Evolutionary conservation across 2,329 filamentous ascomycete genomes (phyloP).

Genomic region (Neonectria sp.): DNA sequence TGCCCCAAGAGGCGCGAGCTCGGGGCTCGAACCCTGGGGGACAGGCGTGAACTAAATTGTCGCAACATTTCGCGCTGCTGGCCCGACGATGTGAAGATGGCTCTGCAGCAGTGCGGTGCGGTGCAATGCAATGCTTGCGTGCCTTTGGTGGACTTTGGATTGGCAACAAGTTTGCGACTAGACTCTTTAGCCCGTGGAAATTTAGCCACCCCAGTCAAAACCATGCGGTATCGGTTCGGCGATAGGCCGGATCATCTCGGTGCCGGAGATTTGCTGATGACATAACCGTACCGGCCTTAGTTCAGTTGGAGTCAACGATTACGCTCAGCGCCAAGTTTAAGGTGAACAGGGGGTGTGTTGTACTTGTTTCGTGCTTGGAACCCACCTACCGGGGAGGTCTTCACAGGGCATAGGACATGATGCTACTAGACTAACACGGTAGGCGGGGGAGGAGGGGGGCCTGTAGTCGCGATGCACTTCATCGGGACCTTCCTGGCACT

Average conservation of each 20-base stretch:
- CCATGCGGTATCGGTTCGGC: constrained; percentile 42
- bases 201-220: constrained; percentile 36
- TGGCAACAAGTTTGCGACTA: constrained; percentile 43
- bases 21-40: constrained; percentile 45
- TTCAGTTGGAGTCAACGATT: background rate
- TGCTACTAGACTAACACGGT: no score
- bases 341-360: no score
- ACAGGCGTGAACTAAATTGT: constrained; percentile 53
- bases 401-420: no score
- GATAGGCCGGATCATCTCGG: constrained; percentile 50
- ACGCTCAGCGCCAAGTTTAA: no score
- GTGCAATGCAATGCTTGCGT: constrained; percentile 19
- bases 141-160: constrained; percentile 8
- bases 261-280: constrained; percentile 39
- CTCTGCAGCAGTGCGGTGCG: constrained; percentile 34
- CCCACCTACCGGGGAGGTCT: no score
- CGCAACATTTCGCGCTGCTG: constrained; percentile 53
- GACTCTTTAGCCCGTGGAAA: constrained; percentile 36
- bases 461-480: no score
- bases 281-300: constrained; percentile 34
- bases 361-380: no score
- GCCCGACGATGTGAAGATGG: constrained; percentile 11
- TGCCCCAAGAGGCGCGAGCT: constrained; percentile 45
- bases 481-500: no score
- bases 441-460: no score